Evolutionary conservation across 2,329 filamentous ascomycete species (phyloP).

Genomic region (Nigrograna mackinnonii): DNA sequence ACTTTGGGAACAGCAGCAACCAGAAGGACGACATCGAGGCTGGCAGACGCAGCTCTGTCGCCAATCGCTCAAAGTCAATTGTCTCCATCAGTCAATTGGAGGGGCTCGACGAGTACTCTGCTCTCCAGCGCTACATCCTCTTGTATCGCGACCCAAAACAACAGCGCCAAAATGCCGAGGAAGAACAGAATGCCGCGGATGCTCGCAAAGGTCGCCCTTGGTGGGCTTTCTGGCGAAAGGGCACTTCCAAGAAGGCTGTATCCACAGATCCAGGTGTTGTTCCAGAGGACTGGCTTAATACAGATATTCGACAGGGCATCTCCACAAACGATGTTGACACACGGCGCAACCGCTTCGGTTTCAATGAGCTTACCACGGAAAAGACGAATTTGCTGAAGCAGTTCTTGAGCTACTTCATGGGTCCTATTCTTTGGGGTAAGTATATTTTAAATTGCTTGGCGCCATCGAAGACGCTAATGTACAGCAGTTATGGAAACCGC

Average conservation of each 20-base stretch:
- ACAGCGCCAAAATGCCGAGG: conserved; percentile 43
- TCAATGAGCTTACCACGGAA: conserved; percentile 73
- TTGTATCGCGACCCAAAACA: conserved; percentile 66
- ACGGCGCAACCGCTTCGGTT: conserved; percentile 68
- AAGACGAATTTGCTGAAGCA: conserved; percentile 77
- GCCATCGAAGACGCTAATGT: conserved; percentile 3
- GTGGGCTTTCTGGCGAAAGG: conserved; percentile 62
- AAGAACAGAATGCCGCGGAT: conserved; percentile 45
- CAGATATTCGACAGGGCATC: conserved; percentile 69
- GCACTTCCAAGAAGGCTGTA: conserved; percentile 29
- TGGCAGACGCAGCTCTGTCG: conserved; percentile 26
- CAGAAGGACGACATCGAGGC: conserved; percentile 41
- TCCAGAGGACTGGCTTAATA: conserved; percentile 67
- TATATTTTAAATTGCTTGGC: conserved; percentile 19
- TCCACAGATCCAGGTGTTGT: conserved; percentile 45
- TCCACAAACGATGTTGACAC: conserved; percentile 61
- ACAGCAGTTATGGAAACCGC: conserved; percentile 73
- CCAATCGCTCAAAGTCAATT: conserved; percentile 37
- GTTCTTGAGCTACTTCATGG: conserved; percentile 76
- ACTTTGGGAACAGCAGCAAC: conserved; percentile 14
- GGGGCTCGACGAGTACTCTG: conserved; percentile 65
- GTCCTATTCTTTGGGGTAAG: conserved; percentile 77
- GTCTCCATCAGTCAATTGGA: conserved; percentile 42
- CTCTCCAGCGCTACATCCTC: conserved; percentile 69
- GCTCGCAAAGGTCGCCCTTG: conserved; percentile 57